phyloP scores from a whole-genome alignment of 768 basidiomycete species.

The Podaxis sp. region DNA sequence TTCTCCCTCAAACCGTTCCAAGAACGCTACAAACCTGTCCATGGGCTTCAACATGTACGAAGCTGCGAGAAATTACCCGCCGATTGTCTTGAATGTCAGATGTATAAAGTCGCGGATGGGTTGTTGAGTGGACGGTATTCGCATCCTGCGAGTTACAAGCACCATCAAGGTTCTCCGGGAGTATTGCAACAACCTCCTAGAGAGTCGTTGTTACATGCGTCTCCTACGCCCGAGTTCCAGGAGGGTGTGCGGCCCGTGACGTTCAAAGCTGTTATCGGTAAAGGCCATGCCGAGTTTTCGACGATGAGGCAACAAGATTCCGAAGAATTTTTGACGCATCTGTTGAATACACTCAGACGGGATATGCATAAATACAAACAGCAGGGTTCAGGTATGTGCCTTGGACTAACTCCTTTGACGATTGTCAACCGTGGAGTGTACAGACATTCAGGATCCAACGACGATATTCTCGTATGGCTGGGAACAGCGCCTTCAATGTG shows the following conservation, averaged over 20 bases:
- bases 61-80: slow-evolving; percentile 54
- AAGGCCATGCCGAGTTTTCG: slow-evolving; percentile 89
- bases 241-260: slow-evolving; percentile 77
- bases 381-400: slow-evolving; percentile 28
- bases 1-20: slow-evolving; percentile 83
- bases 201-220: slow-evolving; percentile 24
- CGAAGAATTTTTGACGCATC: slow-evolving; percentile 88
- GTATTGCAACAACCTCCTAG: not conserved
- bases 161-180: not conserved
- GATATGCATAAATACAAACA: slow-evolving; percentile 54
- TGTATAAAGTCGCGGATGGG: slow-evolving; percentile 90
- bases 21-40: slow-evolving; percentile 62
- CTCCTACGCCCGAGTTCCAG: slow-evolving; percentile 65
- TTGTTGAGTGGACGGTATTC: slow-evolving; percentile 92
- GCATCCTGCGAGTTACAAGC: slow-evolving; percentile 41
- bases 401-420: no score
- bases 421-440: not conserved
- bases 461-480: slow-evolving; percentile 75
- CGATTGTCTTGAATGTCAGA: slow-evolving; percentile 91
- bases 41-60: slow-evolving; percentile 35
- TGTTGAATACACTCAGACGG: slow-evolving; percentile 72
- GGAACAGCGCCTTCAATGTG: slow-evolving; percentile 87
- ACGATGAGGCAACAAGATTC: slow-evolving; percentile 98
- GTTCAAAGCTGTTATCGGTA: slow-evolving; percentile 90
- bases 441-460: slow-evolving; percentile 57